Evolutionary conservation across 768 basidiomycete genomes (phyloP).

Genomic region (Cubamyces lactineus): DNA sequence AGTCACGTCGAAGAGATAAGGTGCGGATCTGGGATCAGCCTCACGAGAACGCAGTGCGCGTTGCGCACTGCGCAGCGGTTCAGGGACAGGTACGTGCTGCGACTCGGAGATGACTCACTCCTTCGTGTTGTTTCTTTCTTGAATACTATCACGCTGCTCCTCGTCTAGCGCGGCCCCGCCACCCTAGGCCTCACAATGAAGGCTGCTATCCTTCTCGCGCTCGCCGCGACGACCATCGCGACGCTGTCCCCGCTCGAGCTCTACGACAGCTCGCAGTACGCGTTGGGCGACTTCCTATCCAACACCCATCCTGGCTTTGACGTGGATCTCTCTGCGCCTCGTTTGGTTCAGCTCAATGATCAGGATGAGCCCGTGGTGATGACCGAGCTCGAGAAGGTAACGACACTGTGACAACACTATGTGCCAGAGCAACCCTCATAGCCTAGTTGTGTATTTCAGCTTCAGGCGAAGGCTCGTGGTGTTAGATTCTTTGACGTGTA

Average conservation of each 20-base stretch:
- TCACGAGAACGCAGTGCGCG: no score
- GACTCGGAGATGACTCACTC: no score
- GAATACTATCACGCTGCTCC: no score
- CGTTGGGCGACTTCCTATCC: slow-evolving; percentile 38
- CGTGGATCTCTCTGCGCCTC: slow-evolving; percentile 69
- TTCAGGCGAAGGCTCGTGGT: slow-evolving; percentile 76
- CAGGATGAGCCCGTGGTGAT: slow-evolving; percentile 70
- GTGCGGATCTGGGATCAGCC: no score
- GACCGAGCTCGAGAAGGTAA: slow-evolving; percentile 86
- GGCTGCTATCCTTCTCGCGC: slow-evolving; percentile 45
- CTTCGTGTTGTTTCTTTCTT: neutral
- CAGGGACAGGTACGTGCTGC: no score
- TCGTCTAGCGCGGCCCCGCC: no score
- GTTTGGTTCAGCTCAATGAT: slow-evolving; percentile 78
- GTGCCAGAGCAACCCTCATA: slow-evolving; percentile 1
- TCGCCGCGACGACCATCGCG: slow-evolving; percentile 47
- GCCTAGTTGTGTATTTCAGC: slow-evolving; percentile 44
- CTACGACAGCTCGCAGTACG: slow-evolving; percentile 40
- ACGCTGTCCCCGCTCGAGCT: no score
- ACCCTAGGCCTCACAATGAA: slow-evolving; percentile 46
- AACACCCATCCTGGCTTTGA: slow-evolving; percentile 58
- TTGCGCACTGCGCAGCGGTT: no score
- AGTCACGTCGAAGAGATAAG: no score
- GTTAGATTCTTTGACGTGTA: slow-evolving; percentile 88
- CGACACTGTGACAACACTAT: neutral